Conservation (phyloP, 169 alveolate genomes). For the Cryptosporidium viatorum region DNA sequence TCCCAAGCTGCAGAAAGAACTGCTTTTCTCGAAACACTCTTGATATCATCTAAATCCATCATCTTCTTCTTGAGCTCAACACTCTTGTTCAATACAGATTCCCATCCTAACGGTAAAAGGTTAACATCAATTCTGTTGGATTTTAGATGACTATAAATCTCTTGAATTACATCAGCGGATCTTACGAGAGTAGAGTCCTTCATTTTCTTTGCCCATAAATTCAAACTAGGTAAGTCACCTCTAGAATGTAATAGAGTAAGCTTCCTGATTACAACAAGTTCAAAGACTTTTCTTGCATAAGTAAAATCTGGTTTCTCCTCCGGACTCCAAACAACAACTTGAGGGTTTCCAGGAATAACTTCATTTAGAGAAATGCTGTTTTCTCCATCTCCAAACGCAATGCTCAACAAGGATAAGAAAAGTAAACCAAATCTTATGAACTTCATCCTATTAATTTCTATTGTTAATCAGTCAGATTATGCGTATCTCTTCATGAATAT, state of each 20-base stretch:
- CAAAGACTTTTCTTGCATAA: constrained; percentile 69
- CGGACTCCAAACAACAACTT: constrained; percentile 51
- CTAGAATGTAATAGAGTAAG: constrained; percentile 23
- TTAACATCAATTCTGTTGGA: constrained; percentile 21
- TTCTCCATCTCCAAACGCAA: neutral
- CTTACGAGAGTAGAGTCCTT: constrained; percentile 61
- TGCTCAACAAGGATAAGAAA: neutral
- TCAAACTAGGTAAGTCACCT: constrained; percentile 69
- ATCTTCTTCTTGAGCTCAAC: constrained; percentile 15
- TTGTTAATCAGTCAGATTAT: neutral
- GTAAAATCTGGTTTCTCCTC: constrained; percentile 59
- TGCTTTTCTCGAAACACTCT: constrained; percentile 22
- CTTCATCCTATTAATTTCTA: constrained; percentile 18
- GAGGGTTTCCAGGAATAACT: constrained; percentile 36
- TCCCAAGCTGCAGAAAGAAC: constrained; percentile 70
- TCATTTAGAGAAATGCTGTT: constrained; percentile 16
- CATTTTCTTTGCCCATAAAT: constrained; percentile 46
- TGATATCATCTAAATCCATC: constrained; percentile 3
- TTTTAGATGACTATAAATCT: constrained; percentile 9
- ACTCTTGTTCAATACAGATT: constrained; percentile 18
- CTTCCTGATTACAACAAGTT: constrained; percentile 58
- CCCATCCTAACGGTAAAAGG: constrained; percentile 70
- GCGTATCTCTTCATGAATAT: constrained; percentile 33
- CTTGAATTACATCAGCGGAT: constrained; percentile 41
- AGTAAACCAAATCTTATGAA: neutral